These are phyloP conservation scores for Fusarium bactridioides DNA, from an alignment of 2,329 filamentous ascomycete species.

Conservation along the genomic window DNA sequence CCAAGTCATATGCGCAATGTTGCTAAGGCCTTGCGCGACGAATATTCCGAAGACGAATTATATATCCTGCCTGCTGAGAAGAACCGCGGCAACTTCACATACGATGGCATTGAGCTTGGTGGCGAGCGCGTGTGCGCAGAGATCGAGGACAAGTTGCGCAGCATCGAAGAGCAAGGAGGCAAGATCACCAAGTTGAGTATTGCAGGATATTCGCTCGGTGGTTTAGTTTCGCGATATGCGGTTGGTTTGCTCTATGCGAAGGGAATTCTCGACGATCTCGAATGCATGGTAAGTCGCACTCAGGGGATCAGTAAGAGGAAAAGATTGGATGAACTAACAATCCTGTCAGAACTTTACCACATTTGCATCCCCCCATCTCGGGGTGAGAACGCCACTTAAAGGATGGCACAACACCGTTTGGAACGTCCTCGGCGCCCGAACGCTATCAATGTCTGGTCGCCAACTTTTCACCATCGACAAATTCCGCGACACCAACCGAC, in stretches of 20 bases:
- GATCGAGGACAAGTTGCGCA: constrained; percentile 69
- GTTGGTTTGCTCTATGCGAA: constrained; percentile 84
- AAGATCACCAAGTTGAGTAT: constrained; percentile 84
- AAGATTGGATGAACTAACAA: constrained; percentile 15
- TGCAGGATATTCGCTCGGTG: constrained; percentile 89
- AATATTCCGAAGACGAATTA: constrained; percentile 68
- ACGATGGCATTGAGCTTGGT: constrained; percentile 73
- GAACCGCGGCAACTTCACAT: constrained; percentile 77
- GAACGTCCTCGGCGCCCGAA: constrained; percentile 86
- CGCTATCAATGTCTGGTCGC: constrained; percentile 81
- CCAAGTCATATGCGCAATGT: constrained; percentile 76
- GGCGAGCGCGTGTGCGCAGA: constrained; percentile 73
- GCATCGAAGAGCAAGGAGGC: constrained; percentile 68
- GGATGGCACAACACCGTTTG: constrained; percentile 73
- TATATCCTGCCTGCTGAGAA: constrained; percentile 76
- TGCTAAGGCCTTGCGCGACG: constrained; percentile 68
- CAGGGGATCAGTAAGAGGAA: not conserved
- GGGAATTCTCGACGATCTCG: constrained; percentile 78
- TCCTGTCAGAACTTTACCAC: constrained; percentile 81
- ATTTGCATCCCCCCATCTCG: constrained; percentile 85
- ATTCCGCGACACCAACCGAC: constrained; percentile 83
- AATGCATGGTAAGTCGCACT: constrained; percentile 69
- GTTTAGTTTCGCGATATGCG: constrained; percentile 85
- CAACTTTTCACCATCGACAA: constrained; percentile 89
- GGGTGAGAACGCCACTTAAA: constrained; percentile 74